These are phyloP conservation scores for Xylaria polymorpha DNA, from an alignment of 2,329 filamentous ascomycete genomes.

Conservation along the genomic window DNA sequence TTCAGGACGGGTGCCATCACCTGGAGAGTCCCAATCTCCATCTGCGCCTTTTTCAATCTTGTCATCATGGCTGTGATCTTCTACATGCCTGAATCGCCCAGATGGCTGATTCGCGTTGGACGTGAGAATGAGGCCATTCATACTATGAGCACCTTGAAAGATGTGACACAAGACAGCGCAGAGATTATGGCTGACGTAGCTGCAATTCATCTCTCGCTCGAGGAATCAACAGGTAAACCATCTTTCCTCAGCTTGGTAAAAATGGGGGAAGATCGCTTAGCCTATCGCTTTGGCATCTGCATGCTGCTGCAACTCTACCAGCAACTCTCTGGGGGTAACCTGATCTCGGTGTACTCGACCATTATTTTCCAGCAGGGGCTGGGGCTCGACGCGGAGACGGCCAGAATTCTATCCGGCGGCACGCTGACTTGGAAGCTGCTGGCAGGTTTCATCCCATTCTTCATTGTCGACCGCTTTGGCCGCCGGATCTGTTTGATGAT, in stretches of 20 bases:
- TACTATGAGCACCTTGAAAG: slow-evolving; percentile 49
- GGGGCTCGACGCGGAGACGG: slow-evolving; percentile 51
- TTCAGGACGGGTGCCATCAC: background rate
- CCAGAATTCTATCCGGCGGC: slow-evolving; percentile 54
- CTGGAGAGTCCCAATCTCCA: too few relatives aligned
- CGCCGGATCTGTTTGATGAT: slow-evolving; percentile 63
- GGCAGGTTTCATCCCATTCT: slow-evolving; percentile 56
- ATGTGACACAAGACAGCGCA: slow-evolving; percentile 38
- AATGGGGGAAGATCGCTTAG: slow-evolving; percentile 62
- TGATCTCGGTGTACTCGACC: slow-evolving; percentile 60
- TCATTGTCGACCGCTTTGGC: slow-evolving; percentile 63
- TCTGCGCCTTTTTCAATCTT: slow-evolving; percentile 42
- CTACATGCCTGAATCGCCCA: slow-evolving; percentile 52
- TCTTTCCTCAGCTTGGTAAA: slow-evolving; percentile 57
- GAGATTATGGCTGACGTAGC: slow-evolving; percentile 55
- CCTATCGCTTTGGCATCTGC: slow-evolving; percentile 63
- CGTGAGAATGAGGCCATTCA: slow-evolving; percentile 47
- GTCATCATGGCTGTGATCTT: slow-evolving; percentile 49
- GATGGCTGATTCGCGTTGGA: slow-evolving; percentile 52
- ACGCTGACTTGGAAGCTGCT: slow-evolving; percentile 55
- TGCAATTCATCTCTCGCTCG: slow-evolving; percentile 61
- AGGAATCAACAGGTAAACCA: slow-evolving; percentile 53
- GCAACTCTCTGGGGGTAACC: slow-evolving; percentile 61
- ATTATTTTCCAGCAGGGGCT: slow-evolving; percentile 57
- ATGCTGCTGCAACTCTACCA: slow-evolving; percentile 62